Evolutionary conservation across 31 red algal species (phyloP).

Genomic region (Asparagopsis taxiformis): DNA sequence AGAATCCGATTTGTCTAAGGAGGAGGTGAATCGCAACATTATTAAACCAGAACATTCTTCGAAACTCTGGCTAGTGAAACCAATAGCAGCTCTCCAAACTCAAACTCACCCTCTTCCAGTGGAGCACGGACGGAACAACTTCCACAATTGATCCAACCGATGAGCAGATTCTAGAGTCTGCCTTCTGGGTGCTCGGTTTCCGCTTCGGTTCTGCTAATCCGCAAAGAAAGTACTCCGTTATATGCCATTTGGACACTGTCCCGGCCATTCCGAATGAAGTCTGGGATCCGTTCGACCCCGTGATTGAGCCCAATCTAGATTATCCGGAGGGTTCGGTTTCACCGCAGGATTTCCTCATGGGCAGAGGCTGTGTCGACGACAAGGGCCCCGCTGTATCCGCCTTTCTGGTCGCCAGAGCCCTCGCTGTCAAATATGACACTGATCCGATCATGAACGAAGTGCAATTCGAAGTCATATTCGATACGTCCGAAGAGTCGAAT

Average conservation of each 20-base stretch:
- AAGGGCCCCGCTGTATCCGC: conserved; percentile 42
- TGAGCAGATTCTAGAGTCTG: background rate
- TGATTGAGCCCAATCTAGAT: background rate
- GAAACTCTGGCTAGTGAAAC: conserved; percentile 1
- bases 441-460: conserved; percentile 4
- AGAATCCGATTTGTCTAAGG: conserved; percentile 14
- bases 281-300: conserved; percentile 25
- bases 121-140: conserved; percentile 13
- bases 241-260: conserved; percentile 51
- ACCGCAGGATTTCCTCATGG: conserved; percentile 25
- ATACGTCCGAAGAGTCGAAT: conserved; percentile 24
- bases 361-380: conserved; percentile 39
- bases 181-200: conserved; percentile 30
- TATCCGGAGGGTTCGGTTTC: conserved; percentile 8
- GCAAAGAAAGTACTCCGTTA: conserved; percentile 7
- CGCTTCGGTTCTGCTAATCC: conserved; percentile 28
- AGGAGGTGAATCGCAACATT: conserved; percentile 2
- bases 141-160: conserved; percentile 14
- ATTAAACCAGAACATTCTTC: background rate
- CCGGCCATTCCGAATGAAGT: conserved; percentile 12
- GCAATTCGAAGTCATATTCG: conserved; percentile 35
- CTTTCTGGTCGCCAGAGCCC: conserved; percentile 25
- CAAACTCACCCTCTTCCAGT: conserved; percentile 18
- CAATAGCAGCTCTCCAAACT: conserved; percentile 3
- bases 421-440: conserved; percentile 18